Evolutionary conservation across 768 basidiomycete genomes (phyloP), one percentile per base, ranked within the genome.

Genomic region (Clitopilus hobsonii): DNA sequence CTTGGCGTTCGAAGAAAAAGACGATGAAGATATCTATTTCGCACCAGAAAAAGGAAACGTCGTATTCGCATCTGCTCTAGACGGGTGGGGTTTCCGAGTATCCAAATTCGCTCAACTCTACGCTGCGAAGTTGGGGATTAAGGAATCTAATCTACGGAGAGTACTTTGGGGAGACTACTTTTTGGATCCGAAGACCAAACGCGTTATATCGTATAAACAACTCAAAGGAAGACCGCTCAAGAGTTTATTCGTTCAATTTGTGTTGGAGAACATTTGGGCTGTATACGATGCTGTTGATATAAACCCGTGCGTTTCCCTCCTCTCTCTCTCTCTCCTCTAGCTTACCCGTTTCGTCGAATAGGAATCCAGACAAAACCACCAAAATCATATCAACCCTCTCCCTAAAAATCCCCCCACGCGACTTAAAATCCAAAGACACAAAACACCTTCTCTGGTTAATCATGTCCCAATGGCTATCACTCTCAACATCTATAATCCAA

Each of bases 151-250:
- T 64, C 73, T 99, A 30, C 79, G 89, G 56, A 79, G 84, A 51
- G 93, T 94, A 7, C 75, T 99, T 5, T 99, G 97, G 97, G 97
- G 97, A 2, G 97, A 98, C 69, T 98, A 87, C 67, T 99, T 89
- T 70, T 78, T 98, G 51, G 97, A 98, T 68, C 91, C 96, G 0
- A 98, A 98, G 74, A 89, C 89, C 41, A 98, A 97, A 71, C 81
- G 84, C 60, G 90, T 98, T 32, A 86, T 98, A 65, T 91, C 88
- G 62, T 77, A 94, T 69, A 95, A 94, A 71, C 90, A 95, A 70
- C 79, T 98, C 56, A 83, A 82, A 51, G 96, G 94, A 16, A 83
- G 94, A 38, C 79, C 83, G 49, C 71, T 98, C 67, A 98, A 98
- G 73, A 92, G 95, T 10, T 78, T 98, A 23, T 98, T 98, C 65